Evolutionary conservation across 148 eudicot genomes (phyloP), one percentile per base, ranked within the genome.

Genomic region (Vaccinium vitisidaea): DNA sequence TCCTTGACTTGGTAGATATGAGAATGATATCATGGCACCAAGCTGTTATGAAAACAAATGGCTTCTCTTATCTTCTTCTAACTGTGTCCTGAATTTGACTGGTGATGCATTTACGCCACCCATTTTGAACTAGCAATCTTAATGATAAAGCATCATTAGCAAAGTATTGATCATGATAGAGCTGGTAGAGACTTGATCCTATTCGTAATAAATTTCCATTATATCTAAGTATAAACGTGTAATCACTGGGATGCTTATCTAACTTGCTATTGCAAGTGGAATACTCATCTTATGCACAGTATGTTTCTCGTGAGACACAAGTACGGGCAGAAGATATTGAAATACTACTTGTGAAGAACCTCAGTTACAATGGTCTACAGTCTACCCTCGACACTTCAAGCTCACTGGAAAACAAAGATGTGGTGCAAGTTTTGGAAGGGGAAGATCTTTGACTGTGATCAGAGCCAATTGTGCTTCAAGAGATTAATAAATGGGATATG

Each of bases 281-380:
- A 81, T 75, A n/a, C 83, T 73, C 48, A 25, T 83, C 21, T 52
- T 58, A 6, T 83, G 75, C 84, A 27, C 30, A 90, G 90, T 81
- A 76, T 54, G 79, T 82, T 70, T 87, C 89, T 79, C 80, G 50
- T n/a, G 82, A 85, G 81, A 81, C 75, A 48, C 43, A 84, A 76
- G 46, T 75, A 1, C 74, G 8, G 77, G 61, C 75, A 9, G 84
- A 79, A 69, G 86, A 88, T 77, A 82, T 81, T 78, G 89, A 88
- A 67, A 56, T 78, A 77, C 65, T 85, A 52, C 82, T 73, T 12
- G 39, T 67, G 85, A 83, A 83, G 70, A 21, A 43, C 50, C 76
- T 39, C 30, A 9, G 39, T 46, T 53, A 69, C 27, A 46, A 58
- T 59, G 50, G 82, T 59, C 59, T 49, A 39, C 74, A 75, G 78